Evolutionary conservation across 192 early-diverging fungal genomes (phyloP).

Genomic region (Pecoramyces ruminantium): DNA sequence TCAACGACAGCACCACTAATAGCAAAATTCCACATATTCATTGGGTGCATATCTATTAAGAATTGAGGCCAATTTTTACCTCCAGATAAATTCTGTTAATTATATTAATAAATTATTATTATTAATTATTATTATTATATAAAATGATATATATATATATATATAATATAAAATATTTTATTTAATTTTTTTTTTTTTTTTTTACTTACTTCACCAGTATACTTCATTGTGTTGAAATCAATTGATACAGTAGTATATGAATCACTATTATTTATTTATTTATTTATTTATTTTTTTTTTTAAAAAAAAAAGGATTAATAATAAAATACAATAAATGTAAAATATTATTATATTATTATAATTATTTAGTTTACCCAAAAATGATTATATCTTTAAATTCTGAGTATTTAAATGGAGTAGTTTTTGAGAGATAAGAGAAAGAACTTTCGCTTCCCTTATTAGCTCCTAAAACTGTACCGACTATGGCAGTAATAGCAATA

Average conservation of each 20-base stretch:
- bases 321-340: no score
- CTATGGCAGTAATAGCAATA: background rate
- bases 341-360: no score
- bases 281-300: background rate
- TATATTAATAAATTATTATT: no score
- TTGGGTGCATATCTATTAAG: background rate
- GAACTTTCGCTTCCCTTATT: background rate
- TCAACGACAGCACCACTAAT: background rate
- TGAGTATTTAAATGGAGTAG: background rate
- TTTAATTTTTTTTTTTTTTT: no score
- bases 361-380: no score
- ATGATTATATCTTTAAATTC: background rate
- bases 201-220: background rate
- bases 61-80: background rate
- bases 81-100: background rate
- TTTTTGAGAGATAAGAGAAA: background rate
- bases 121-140: no score
- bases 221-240: background rate
- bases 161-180: no score
- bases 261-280: background rate
- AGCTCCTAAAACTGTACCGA: background rate
- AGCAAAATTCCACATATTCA: background rate
- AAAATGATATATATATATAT: no score
- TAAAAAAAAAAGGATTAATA: no score
- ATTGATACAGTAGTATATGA: background rate